Conservation (phyloP, 768 basidiomycete species). For the Termitomyces sp. region DNA sequence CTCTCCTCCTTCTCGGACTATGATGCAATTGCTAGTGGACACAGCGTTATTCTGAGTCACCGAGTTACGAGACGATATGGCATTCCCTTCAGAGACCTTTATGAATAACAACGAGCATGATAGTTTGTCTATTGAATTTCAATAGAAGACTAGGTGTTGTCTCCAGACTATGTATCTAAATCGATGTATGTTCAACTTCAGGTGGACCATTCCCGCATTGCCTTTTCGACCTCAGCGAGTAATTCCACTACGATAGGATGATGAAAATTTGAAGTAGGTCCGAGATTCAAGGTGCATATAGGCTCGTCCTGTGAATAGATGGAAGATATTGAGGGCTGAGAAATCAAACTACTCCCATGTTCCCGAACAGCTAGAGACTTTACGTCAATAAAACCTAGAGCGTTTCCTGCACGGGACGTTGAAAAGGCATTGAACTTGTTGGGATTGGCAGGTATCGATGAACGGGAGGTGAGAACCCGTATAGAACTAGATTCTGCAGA, state of each 20-base stretch:
- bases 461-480: slow-evolving; percentile 1
- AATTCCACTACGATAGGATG: slow-evolving; percentile 27
- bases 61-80: too few relatives aligned
- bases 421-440: neutral
- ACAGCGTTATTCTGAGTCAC: too few relatives aligned
- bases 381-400: slow-evolving; percentile 8
- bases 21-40: too few relatives aligned
- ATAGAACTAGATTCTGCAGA: neutral
- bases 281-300: neutral
- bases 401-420: neutral
- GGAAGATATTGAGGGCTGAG: slow-evolving; percentile 16
- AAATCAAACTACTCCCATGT: neutral
- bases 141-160: neutral
- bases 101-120: neutral
- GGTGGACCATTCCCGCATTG: slow-evolving; percentile 25
- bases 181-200: neutral
- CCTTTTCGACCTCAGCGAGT: slow-evolving; percentile 27
- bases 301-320: slow-evolving; percentile 17
- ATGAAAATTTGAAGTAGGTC: neutral
- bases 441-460: slow-evolving; percentile 1
- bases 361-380: slow-evolving; percentile 1
- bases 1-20: too few relatives aligned
- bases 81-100: neutral
- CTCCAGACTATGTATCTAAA: neutral
- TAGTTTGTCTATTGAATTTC: slow-evolving; percentile 2